Conservation (phyloP, 2,329 filamentous ascomycete genomes). For the Penicillium sp. region DNA sequence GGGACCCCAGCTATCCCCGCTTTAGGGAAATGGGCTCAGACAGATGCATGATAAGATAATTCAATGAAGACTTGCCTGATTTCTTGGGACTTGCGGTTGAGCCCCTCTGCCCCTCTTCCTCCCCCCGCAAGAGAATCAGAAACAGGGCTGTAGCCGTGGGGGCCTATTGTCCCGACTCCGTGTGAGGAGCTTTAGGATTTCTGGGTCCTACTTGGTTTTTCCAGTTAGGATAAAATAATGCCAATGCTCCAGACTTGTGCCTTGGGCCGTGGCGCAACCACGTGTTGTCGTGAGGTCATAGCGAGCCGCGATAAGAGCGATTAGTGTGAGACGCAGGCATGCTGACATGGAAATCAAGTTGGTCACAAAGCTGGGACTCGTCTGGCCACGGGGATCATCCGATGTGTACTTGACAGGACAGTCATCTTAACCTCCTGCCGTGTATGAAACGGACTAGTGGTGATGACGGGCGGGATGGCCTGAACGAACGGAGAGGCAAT, state of each 20-base stretch:
- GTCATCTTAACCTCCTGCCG: background rate
- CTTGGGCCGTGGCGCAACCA: conserved; percentile 18
- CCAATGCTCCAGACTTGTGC: background rate
- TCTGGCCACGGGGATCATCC: background rate
- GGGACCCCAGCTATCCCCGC: background rate
- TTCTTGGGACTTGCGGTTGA: background rate
- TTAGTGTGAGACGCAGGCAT: background rate
- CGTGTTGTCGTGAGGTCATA: conserved; percentile 13
- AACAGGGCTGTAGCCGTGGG: conserved; percentile 2
- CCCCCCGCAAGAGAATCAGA: conserved; percentile 1
- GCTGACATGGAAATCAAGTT: background rate
- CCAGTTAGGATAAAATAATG: background rate
- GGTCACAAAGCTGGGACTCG: background rate
- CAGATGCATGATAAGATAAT: background rate
- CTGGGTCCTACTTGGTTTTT: background rate
- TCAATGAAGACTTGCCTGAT: background rate
- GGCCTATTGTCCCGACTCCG: background rate
- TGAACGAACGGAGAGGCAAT: background rate
- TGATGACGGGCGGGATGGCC: background rate
- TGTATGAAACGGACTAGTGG: background rate
- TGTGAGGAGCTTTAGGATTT: background rate
- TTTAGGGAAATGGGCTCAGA: background rate
- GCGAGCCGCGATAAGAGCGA: background rate
- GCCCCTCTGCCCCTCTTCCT: background rate
- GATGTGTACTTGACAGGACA: background rate